These are phyloP conservation scores for Scytalidium sp. DNA, from an alignment of 2,329 filamentous ascomycete species.

Conservation along the genomic window DNA sequence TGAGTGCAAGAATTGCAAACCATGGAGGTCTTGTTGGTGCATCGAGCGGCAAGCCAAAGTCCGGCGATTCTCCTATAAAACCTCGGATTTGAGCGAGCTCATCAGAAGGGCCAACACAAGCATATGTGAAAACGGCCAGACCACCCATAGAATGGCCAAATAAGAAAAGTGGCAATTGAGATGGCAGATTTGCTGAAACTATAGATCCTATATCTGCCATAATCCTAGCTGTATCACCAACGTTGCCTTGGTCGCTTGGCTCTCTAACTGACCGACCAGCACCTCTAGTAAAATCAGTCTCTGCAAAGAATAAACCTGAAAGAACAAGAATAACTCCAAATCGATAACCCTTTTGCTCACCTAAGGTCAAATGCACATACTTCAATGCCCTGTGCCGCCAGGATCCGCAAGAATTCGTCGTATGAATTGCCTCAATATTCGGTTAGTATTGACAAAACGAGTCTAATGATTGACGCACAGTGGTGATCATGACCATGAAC, in stretches of 20 bases:
- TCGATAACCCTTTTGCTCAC: neutral
- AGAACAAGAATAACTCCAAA: neutral
- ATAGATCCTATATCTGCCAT: neutral
- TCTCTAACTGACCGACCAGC: neutral
- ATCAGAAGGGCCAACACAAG: neutral
- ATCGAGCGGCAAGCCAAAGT: neutral
- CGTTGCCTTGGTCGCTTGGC: neutral
- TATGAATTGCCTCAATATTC: neutral
- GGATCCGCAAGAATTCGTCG: neutral
- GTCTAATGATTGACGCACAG: neutral
- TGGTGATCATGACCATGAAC: neutral
- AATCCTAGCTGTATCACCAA: neutral
- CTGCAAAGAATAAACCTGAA: neutral
- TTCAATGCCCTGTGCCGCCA: neutral
- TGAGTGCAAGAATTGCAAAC: neutral
- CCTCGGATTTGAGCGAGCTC: neutral
- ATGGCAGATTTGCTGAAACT: neutral
- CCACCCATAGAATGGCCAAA: conserved; percentile 1
- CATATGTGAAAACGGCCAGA: neutral
- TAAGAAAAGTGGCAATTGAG: neutral
- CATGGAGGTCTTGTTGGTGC: neutral
- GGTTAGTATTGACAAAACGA: neutral
- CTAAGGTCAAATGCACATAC: neutral
- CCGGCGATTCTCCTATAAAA: neutral
- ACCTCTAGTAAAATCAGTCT: neutral